Evolutionary conservation across 768 basidiomycete genomes (phyloP), one percentile per base, ranked within the genome.

Genomic region (Boletus rubescentipes): DNA sequence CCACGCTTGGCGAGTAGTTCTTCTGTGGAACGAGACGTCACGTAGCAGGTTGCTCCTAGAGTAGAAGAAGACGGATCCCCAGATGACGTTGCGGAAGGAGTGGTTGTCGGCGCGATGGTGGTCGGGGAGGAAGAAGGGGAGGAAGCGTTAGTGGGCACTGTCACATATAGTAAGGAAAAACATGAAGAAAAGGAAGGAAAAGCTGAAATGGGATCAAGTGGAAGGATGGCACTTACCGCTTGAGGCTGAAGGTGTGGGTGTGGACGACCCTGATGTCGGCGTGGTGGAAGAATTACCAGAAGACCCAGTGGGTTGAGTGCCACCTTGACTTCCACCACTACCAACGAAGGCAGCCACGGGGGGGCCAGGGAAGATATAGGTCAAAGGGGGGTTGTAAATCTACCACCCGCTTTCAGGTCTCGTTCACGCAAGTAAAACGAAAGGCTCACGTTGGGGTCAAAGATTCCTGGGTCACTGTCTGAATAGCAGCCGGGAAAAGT

Each of bases 401-500:
- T 70, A 45, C 26, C 49, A 9, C 3, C 12, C 5, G 21, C 1
- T 26, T 9, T 62, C 55, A 50, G 31, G 39, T 18, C 11, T 26
- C 16, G 26, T 30, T 29, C 44, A 37, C 20, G 34, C 6, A 50
- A 8, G 8, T 1, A 46, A 10, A 14, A 14, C 1, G 11, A 29
- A 18, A 20, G 4, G 40, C 72, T 58, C 60, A 79, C 80, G 38
- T 72, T 62, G 14, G 78, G 75, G 58, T 75, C 79, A 53, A 78
- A 78, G 62, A 91, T 86, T 45, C 90, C 89, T 5, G 87, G 80
- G 55, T 90, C 87, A 42, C 61, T 73, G 66, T 87, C 84, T 12
- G 64, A 75, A 72, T 92, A 92, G 21, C 80, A 84, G 15, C 89
- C 90, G 1, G 90, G 90, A 48, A 92, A 72, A 14, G 66, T 69